phyloP scores from a whole-genome alignment of 176 grass and related monocot genomes.

The Hyparrhenia diplandra region DNA sequence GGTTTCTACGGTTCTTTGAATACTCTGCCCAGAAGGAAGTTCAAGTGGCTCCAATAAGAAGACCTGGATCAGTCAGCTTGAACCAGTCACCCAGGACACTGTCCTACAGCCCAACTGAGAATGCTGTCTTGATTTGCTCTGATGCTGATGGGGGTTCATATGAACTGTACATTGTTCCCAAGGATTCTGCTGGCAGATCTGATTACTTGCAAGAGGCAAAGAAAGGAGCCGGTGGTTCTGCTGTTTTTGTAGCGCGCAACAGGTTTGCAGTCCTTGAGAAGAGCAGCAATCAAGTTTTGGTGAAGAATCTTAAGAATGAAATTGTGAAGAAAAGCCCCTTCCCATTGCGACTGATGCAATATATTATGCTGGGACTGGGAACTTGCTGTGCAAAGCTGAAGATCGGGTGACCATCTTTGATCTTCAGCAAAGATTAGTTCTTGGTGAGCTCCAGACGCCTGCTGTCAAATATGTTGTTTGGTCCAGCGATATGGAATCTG shows the following conservation, averaged over 20 bases:
- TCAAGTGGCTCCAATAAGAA: slow-evolving; percentile 83
- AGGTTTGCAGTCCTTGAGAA: slow-evolving; percentile 96
- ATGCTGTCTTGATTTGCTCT: slow-evolving; percentile 88
- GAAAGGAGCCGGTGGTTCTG: slow-evolving; percentile 82
- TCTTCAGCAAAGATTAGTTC: slow-evolving; percentile 86
- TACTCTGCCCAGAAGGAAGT: slow-evolving; percentile 78
- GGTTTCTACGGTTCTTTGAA: slow-evolving; percentile 79
- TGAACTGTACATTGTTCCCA: slow-evolving; percentile 85
- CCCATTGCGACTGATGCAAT: slow-evolving; percentile 88
- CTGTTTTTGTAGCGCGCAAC: slow-evolving; percentile 95
- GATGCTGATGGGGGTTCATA: slow-evolving; percentile 93
- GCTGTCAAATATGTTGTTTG: slow-evolving; percentile 86
- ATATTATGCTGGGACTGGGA: slow-evolving; percentile 95
- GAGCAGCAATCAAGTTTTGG: slow-evolving; percentile 87
- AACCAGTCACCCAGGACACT: slow-evolving; percentile 81
- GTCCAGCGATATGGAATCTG: slow-evolving; percentile 95
- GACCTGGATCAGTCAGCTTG: slow-evolving; percentile 83
- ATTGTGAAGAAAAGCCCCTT: slow-evolving; percentile 92
- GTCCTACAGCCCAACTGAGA: slow-evolving; percentile 90
- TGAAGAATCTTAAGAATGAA: slow-evolving; percentile 97
- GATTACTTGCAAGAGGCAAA: slow-evolving; percentile 88
- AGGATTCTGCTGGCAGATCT: slow-evolving; percentile 65
- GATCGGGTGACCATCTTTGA: slow-evolving; percentile 89
- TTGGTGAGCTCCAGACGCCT: slow-evolving; percentile 90
- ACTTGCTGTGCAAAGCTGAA: slow-evolving; percentile 87